Conservation (phyloP, 2,329 filamentous ascomycete genomes). For the Aspergillus terreus region DNA sequence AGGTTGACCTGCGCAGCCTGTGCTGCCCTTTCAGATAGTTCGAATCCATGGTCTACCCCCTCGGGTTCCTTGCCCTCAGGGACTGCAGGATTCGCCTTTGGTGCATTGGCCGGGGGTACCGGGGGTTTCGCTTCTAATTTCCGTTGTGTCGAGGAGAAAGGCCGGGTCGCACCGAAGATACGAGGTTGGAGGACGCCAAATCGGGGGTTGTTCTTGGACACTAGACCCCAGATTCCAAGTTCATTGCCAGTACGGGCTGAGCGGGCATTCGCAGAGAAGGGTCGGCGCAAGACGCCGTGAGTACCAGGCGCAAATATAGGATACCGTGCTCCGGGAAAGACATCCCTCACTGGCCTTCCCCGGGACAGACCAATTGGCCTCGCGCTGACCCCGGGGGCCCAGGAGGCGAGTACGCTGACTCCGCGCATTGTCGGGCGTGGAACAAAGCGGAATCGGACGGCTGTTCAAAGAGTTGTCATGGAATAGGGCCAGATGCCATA, state of each 20-base stretch:
- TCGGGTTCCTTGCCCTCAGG: constrained; percentile 43
- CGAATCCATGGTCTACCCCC: constrained; percentile 61
- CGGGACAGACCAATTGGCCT: constrained; percentile 21
- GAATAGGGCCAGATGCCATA: constrained; percentile 28
- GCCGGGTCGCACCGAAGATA: constrained; percentile 22
- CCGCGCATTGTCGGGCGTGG: constrained; percentile 38
- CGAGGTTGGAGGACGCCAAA: constrained; percentile 11
- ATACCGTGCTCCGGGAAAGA: constrained; percentile 13
- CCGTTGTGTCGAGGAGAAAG: constrained; percentile 24
- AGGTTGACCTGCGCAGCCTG: constrained; percentile 88
- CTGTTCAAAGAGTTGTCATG: constrained; percentile 24
- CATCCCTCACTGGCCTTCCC: constrained; percentile 14
- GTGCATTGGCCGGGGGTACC: constrained; percentile 12
- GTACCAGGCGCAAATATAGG: constrained; percentile 1
- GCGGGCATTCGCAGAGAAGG: constrained; percentile 22
- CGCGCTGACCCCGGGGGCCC: constrained; percentile 27
- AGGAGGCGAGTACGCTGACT: constrained; percentile 36
- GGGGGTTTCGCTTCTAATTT: constrained; percentile 24
- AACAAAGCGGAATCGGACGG: constrained; percentile 18
- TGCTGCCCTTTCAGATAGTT: constrained; percentile 75
- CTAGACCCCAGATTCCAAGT: constrained; percentile 12
- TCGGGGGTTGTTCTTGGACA: constrained; percentile 11
- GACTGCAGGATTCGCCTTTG: constrained; percentile 28
- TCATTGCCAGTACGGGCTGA: constrained; percentile 15
- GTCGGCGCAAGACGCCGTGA: constrained; percentile 13